These are phyloP conservation scores for Radiomyces spectabilis DNA, from an alignment of 192 early-diverging fungal species.

Conservation along the genomic window DNA sequence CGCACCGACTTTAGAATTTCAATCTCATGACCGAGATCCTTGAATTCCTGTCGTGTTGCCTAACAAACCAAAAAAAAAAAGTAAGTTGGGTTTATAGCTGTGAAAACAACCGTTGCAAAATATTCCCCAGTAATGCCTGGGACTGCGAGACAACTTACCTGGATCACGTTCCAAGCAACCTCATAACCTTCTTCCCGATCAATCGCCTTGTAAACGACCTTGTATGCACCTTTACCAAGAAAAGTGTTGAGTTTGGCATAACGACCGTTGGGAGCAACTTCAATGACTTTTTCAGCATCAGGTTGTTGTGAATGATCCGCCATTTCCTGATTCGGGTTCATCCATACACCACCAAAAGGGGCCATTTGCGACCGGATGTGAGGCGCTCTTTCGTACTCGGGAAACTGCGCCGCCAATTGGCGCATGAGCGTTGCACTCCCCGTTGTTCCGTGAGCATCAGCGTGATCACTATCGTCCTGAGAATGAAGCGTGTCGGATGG, in stretches of 20 bases:
- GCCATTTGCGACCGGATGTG: no score
- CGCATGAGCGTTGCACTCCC: slow-evolving; percentile 10
- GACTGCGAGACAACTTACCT: slow-evolving; percentile 26
- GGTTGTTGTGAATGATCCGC: slow-evolving; percentile 41
- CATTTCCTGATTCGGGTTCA: slow-evolving; percentile 25
- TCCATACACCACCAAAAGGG: slow-evolving; percentile 12
- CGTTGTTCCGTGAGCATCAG: slow-evolving; percentile 9
- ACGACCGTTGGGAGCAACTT: slow-evolving; percentile 41
- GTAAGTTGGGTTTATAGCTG: no score
- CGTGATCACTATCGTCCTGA: no score
- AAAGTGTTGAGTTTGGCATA: slow-evolving; percentile 48
- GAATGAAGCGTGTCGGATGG: no score
- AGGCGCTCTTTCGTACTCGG: slow-evolving; percentile 18
- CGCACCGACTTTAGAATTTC: slow-evolving; percentile 72
- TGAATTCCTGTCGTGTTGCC: slow-evolving; percentile 69
- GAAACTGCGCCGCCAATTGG: slow-evolving; percentile 22
- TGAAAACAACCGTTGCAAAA: background rate
- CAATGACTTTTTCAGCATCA: slow-evolving; percentile 46
- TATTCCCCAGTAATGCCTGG: no score
- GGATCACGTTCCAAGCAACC: slow-evolving; percentile 85
- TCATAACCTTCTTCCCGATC: slow-evolving; percentile 86
- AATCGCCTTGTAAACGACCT: slow-evolving; percentile 81
- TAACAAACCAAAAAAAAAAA: slow-evolving; percentile 13
- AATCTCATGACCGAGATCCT: slow-evolving; percentile 65
- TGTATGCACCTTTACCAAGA: slow-evolving; percentile 82